Conservation (phyloP, 2,329 filamentous ascomycete species). For the Diaporthe sp. region DNA sequence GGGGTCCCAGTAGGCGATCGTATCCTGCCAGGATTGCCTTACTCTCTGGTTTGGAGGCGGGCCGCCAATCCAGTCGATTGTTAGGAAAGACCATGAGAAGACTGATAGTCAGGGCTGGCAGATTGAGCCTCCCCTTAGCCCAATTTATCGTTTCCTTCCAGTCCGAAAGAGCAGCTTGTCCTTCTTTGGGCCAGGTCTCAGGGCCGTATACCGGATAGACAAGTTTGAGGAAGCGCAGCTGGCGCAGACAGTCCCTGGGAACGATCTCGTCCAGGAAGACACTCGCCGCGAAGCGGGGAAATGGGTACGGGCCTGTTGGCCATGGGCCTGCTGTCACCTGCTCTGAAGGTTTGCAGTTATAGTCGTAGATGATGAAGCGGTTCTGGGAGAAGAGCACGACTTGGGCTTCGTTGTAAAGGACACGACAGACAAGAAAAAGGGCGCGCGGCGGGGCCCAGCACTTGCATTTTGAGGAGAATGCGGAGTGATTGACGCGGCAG, state of each 20-base stretch:
- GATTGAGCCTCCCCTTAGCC: not conserved
- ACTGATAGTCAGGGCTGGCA: not conserved
- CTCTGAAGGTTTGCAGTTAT: not conserved
- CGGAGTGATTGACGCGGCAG: constrained; percentile 33
- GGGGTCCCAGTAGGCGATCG: not conserved
- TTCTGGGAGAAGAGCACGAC: constrained; percentile 33
- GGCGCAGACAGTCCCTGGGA: not conserved
- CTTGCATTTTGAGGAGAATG: constrained; percentile 31
- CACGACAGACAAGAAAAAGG: constrained; percentile 37
- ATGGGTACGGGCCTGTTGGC: not conserved
- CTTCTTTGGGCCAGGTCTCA: not conserved
- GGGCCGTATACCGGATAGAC: not conserved
- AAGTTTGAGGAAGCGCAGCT: constrained; percentile 13
- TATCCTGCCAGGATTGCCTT: not conserved
- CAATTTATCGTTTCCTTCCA: not conserved
- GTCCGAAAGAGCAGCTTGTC: too few relatives aligned
- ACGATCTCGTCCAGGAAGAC: not conserved
- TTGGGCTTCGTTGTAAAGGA: constrained; percentile 36
- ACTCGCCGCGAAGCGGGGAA: not conserved
- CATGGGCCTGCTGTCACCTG: too few relatives aligned
- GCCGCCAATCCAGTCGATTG: not conserved
- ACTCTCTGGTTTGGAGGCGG: not conserved
- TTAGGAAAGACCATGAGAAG: not conserved
- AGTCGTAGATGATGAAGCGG: constrained; percentile 17
- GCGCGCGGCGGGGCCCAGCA: constrained; percentile 36